These are phyloP conservation scores for Podila clonocystis DNA, from an alignment of 192 early-diverging fungal genomes.

Conservation along the genomic window DNA sequence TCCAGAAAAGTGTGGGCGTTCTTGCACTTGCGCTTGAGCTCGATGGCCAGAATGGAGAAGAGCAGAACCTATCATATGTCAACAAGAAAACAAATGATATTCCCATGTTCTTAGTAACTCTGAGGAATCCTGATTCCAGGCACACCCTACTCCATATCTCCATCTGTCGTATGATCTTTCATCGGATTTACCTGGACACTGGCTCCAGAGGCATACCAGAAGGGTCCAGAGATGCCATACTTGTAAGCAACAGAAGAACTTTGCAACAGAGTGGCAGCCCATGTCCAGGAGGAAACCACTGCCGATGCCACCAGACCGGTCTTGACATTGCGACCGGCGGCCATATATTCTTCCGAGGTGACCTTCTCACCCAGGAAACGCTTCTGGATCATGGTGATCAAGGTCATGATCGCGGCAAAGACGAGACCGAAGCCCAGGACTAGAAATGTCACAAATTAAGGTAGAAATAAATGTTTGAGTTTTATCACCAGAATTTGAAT, in stretches of 20 bases:
- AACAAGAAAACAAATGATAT: neutral
- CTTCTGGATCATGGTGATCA: constrained; percentile 71
- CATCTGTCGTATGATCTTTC: neutral
- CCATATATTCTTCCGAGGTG: constrained; percentile 76
- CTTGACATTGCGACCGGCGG: constrained; percentile 72
- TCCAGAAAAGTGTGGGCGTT: constrained; percentile 82
- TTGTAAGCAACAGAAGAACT: constrained; percentile 76
- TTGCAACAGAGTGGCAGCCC: constrained; percentile 78
- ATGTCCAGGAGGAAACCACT: constrained; percentile 73
- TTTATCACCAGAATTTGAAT: neutral
- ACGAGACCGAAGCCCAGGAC: constrained; percentile 61
- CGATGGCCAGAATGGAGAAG: constrained; percentile 80
- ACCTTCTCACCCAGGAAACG: constrained; percentile 71
- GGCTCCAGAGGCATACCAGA: constrained; percentile 78
- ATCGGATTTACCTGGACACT: constrained; percentile 61
- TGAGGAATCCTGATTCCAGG: too few relatives aligned
- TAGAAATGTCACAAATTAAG: neutral
- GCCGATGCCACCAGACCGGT: constrained; percentile 76
- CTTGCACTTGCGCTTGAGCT: constrained; percentile 75
- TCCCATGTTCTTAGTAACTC: neutral
- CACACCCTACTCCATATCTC: too few relatives aligned
- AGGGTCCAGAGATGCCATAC: constrained; percentile 71
- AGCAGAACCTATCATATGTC: constrained; percentile 58
- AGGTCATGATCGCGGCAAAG: constrained; percentile 68
- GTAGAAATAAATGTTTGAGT: neutral